Evolutionary conservation across 768 basidiomycete genomes (phyloP).

Genomic region (Royoungia palumana): DNA sequence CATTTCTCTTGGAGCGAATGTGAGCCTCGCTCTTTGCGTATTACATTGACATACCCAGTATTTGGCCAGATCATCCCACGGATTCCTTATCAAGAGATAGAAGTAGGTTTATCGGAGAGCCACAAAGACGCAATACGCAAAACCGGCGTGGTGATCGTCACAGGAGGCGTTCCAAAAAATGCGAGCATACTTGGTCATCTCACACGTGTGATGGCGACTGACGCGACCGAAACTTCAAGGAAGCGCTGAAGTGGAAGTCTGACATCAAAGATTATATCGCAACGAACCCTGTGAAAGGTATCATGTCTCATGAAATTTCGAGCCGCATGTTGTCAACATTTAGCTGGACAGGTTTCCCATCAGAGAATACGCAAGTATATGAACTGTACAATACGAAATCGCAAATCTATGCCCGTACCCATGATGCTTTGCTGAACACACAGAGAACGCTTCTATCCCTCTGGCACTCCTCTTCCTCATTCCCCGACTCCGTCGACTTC

Average conservation of each 20-base stretch:
- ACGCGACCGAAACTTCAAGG: conserved; percentile 30
- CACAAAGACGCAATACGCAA: conserved; percentile 45
- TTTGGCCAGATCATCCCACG: conserved; percentile 48
- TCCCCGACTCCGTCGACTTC: conserved; percentile 43
- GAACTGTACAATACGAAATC: conserved; percentile 68
- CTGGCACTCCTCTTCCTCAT: conserved; percentile 46
- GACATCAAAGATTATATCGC: conserved; percentile 52
- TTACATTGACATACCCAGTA: not conserved
- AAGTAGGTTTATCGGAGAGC: conserved; percentile 44
- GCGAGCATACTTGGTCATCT: conserved; percentile 30
- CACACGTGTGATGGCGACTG: not conserved
- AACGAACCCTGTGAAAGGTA: conserved; percentile 53
- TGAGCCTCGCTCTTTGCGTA: conserved; percentile 25
- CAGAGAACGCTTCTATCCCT: conserved; percentile 57
- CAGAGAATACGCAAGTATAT: conserved; percentile 65
- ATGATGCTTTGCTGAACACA: conserved; percentile 53
- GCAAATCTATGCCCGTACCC: conserved; percentile 67
- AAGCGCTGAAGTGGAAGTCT: conserved; percentile 59
- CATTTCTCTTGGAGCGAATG: conserved; percentile 42
- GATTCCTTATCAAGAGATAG: conserved; percentile 43
- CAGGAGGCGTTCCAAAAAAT: conserved; percentile 53
- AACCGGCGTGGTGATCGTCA: conserved; percentile 55
- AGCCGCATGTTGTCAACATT: not conserved
- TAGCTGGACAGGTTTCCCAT: conserved; percentile 53
- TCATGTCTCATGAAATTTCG: not conserved